A percentile compares a stretch with the other conserved stretches of the same genome.
These are phyloP conservation scores for Sporothrix inflata DNA, from an alignment of 2,329 filamentous ascomycete species.

Conservation along the genomic window DNA sequence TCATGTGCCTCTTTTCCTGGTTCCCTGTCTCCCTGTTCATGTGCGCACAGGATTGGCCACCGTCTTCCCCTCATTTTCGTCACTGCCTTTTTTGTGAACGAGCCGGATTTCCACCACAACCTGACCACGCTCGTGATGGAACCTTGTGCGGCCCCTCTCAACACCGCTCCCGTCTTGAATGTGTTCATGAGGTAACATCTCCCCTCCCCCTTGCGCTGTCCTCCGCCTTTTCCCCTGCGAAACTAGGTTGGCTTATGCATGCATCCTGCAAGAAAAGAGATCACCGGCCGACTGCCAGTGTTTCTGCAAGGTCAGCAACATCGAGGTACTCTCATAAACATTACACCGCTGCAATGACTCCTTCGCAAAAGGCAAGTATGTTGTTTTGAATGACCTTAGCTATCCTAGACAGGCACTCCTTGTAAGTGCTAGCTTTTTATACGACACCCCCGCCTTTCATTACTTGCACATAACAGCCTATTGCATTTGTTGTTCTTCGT, in stretches of 20 bases:
- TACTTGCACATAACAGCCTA: neutral
- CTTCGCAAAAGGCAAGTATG: neutral
- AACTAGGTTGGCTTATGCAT: neutral
- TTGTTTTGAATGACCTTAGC: neutral
- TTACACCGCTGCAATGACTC: neutral
- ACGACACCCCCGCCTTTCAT: neutral
- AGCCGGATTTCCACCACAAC: neutral
- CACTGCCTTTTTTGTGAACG: neutral
- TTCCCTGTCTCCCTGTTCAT: conserved; percentile 5
- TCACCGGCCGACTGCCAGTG: neutral
- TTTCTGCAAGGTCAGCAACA: neutral
- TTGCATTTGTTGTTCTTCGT: neutral
- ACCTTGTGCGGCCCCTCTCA: neutral
- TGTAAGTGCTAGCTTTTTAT: conserved; percentile 5
- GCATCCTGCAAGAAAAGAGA: neutral
- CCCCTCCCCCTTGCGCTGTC: neutral
- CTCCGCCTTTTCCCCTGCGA: neutral
- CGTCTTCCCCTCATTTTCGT: conserved; percentile 14
- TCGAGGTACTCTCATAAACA: neutral
- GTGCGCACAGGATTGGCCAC: neutral
- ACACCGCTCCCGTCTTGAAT: neutral
- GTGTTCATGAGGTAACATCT: neutral
- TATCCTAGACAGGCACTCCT: neutral
- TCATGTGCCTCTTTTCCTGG: conserved; percentile 12
- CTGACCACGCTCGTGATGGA: neutral